Base-by-base conservation (phyloP, 1,284 basidiomycete species). In the Apiotrichum laibachii region DNA sequence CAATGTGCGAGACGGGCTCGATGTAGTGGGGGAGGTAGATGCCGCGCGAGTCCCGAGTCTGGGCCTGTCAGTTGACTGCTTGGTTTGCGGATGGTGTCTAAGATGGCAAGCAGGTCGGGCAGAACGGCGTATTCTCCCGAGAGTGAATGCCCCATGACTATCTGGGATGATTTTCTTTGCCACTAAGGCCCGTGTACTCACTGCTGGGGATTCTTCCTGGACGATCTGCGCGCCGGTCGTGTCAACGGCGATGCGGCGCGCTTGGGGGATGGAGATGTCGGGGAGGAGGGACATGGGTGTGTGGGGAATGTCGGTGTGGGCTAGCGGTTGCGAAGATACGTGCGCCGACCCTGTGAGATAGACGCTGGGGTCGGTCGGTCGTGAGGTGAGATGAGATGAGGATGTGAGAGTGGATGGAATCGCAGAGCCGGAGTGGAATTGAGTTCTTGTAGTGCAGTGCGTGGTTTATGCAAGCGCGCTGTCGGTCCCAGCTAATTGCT, bases 1-100 rank as follows among this genome's bases (percentile, higher is more conserved):
- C 93, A 59, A 96, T 92, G 76, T 95, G 91, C 40, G 92, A 95
- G n/a, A 96, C 88, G 15, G 90, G 90, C 77, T 97, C 93, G 65
- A 94, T 94, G 79, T 96, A 87, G 76, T 94, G 92, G 53, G 93
- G 93, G 51, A 97, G 84, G 79, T 96, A 96, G 71, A 97, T 96
- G 16, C 92, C 92, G 73, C 92, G 83, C 70, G 90, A 93, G 77
- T 95, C 92, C 65, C 90, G 82, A 40, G 91, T 94, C 90, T 94
- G 58, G 35, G 33, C 42, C 18, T 21, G 54, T 66, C 63, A 70
- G 68, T 47, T 35, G 48, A n/a, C 31, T 35, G 35, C n/a, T 42
- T 16, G 2, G 16, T n/a, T 16, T 39, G 9, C 16, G 15, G 16
- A 18, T n/a, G 40, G 8, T n/a, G 40, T 42, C 40, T 42, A 42